phyloP scores from a whole-genome alignment of 208 protist genomes.

The Wallacemonas collosoma region DNA sequence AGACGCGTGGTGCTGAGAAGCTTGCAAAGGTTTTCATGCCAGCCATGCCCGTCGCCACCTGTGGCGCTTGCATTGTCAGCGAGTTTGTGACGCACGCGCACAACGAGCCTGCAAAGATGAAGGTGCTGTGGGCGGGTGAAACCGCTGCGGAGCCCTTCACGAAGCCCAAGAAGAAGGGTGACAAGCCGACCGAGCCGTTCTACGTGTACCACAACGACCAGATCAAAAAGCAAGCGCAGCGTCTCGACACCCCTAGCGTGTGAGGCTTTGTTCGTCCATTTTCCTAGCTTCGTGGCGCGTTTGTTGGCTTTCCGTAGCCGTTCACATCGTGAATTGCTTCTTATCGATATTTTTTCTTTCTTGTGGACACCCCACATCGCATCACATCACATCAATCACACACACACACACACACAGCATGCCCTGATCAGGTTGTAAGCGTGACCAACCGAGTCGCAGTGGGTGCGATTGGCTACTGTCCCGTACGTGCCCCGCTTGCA shows the following conservation, averaged over 20 bases:
- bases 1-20: constrained; percentile 54
- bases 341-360: too few species aligned
- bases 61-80: constrained; percentile 47
- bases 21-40: constrained; percentile 40
- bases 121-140: background rate
- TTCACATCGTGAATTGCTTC: too few species aligned
- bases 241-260: background rate
- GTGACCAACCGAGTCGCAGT: too few species aligned
- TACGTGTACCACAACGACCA: constrained; percentile 28
- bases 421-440: background rate
- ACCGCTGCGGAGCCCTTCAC: constrained; percentile 11
- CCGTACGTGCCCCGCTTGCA: too few species aligned
- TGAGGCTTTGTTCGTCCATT: background rate
- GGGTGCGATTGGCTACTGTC: too few species aligned
- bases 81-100: constrained; percentile 27
- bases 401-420: constrained; percentile 1
- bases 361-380: too few species aligned
- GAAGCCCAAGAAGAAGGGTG: constrained; percentile 16
- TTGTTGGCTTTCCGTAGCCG: too few species aligned
- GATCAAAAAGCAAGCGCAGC: constrained; percentile 34
- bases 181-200: background rate
- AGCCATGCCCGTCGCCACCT: constrained; percentile 51
- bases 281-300: too few species aligned
- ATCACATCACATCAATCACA: background rate
- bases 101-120: constrained; percentile 19